Percentiles rank a stretch among this genome's conserved stretches.
Conservation (phyloP, 306 rosid species). For the Trichosanthes truncata region DNA sequence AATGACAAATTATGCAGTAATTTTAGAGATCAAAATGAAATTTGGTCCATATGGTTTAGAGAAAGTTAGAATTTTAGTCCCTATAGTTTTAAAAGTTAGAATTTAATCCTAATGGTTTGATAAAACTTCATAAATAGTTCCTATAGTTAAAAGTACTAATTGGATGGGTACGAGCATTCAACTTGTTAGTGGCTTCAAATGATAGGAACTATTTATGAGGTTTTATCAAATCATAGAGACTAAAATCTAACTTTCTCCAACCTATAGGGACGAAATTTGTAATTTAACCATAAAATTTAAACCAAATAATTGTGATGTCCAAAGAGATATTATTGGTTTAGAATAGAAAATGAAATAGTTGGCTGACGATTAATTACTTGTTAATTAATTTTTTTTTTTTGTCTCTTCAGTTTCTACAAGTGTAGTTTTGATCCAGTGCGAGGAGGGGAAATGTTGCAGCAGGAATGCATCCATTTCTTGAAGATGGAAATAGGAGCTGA, state of each 20-base stretch:
- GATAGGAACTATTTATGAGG: too few species aligned
- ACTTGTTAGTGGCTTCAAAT: too few species aligned
- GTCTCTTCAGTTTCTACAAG: slow-evolving; percentile 49
- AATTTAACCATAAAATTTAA: not conserved
- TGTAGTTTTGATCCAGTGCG: slow-evolving; percentile 61
- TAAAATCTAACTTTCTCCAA: too few species aligned
- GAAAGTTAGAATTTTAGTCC: too few species aligned
- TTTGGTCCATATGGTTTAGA: too few species aligned
- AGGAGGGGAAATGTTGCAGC: slow-evolving; percentile 83
- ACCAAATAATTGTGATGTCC: not conserved
- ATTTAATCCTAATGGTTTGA: too few species aligned
- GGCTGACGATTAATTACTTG: not conserved
- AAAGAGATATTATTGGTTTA: not conserved
- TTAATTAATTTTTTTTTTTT: not conserved
- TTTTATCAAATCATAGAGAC: too few species aligned
- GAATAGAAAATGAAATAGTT: not conserved
- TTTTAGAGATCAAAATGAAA: not conserved
- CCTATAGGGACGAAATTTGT: too few species aligned
- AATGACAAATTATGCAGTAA: not conserved
- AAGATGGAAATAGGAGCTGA: slow-evolving; percentile 34
- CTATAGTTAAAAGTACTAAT: too few species aligned
- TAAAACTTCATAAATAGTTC: too few species aligned
- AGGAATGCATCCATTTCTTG: slow-evolving; percentile 57
- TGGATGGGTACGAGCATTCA: too few species aligned
- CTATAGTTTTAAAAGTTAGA: too few species aligned